Conservation (phyloP, 257 asterid genomes). For the Capsicum chinense region DNA sequence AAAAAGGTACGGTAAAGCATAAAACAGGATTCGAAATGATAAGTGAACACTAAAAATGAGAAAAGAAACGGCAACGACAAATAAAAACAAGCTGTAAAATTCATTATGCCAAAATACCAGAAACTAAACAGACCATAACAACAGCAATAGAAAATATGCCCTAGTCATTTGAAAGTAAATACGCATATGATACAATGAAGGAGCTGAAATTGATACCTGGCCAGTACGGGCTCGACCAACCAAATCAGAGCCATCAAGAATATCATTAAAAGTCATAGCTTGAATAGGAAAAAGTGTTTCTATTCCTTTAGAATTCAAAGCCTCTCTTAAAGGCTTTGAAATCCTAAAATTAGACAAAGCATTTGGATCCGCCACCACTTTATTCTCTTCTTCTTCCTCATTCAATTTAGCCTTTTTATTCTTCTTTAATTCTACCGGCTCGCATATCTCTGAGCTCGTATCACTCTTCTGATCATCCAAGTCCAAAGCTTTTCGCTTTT, state of each 20-base stretch:
- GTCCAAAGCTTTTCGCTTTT: conserved; percentile 26
- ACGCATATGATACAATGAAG: background rate
- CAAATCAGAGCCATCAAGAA: conserved; percentile 85
- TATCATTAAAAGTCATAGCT: conserved; percentile 75
- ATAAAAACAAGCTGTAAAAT: background rate
- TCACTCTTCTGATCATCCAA: conserved; percentile 18
- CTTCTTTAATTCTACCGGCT: conserved; percentile 26
- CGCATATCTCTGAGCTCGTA: conserved; percentile 19
- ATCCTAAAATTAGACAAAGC: conserved; percentile 37
- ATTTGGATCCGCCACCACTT: conserved; percentile 38
- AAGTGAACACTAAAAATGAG: no score
- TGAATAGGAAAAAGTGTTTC: conserved; percentile 80
- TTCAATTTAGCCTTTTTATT: conserved; percentile 30
- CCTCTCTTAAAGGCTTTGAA: conserved; percentile 35
- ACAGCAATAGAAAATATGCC: background rate
- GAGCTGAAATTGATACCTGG: conserved; percentile 54
- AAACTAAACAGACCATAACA: background rate
- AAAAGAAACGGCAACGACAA: no score
- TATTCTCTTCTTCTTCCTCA: conserved; percentile 23
- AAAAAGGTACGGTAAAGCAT: no score
- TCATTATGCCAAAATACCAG: background rate
- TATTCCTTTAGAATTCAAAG: conserved; percentile 59
- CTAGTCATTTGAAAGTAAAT: background rate
- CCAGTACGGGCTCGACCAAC: conserved; percentile 98
- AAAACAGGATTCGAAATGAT: no score